These are phyloP conservation scores for Neltuma alba DNA, from an alignment of 306 rosid species.

Conservation along the genomic window DNA sequence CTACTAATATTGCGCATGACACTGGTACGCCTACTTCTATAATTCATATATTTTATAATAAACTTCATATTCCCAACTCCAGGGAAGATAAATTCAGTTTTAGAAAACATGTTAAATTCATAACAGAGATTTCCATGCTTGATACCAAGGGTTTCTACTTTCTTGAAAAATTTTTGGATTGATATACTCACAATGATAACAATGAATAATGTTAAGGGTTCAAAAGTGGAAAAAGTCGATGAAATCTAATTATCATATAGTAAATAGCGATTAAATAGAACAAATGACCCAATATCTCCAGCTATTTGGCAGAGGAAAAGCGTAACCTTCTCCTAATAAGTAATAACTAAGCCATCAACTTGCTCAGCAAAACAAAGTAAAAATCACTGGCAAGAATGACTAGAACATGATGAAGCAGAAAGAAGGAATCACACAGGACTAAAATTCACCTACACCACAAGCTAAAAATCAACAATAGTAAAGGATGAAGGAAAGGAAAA, in stretches of 20 bases:
- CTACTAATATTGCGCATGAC: background rate
- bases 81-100: background rate
- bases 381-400: constrained; percentile 20
- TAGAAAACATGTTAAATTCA: constrained; percentile 5
- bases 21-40: background rate
- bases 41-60: constrained; percentile 19
- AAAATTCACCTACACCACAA: background rate
- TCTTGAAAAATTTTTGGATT: constrained; percentile 11
- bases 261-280: constrained; percentile 7
- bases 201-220: background rate
- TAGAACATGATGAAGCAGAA: constrained; percentile 29
- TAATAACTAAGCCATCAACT: constrained; percentile 1
- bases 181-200: constrained; percentile 4
- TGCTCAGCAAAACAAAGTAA: background rate
- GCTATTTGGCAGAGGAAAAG: background rate
- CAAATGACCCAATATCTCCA: background rate
- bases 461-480: constrained; percentile 18
- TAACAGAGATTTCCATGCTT: background rate
- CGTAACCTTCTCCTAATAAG: background rate
- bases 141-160: background rate
- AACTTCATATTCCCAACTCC: background rate
- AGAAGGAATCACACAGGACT: constrained; percentile 22
- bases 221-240: constrained; percentile 19
- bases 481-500: background rate
- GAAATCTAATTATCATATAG: background rate